Conservation (phyloP, 2,329 filamentous ascomycete species). For the Celoporthe dispersa region DNA sequence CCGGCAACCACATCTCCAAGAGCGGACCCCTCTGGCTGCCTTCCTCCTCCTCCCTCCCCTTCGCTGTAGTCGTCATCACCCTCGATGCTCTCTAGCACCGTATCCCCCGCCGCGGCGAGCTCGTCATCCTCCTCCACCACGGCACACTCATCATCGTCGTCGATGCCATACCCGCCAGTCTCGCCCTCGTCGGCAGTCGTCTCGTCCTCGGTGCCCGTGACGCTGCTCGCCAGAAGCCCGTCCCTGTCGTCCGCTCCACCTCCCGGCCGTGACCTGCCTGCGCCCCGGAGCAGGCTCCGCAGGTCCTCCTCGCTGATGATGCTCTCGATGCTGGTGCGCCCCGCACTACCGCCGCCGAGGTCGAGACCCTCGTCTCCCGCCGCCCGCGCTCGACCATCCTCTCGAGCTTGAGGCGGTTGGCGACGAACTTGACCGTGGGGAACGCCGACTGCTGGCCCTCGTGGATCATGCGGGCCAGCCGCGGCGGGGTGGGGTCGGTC, state of each 20-base stretch:
- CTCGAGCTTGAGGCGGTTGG: constrained; percentile 85
- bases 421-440: constrained; percentile 88
- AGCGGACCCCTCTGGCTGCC: constrained; percentile 13
- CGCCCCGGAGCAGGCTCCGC: constrained; percentile 39
- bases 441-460: constrained; percentile 89
- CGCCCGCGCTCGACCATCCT: constrained; percentile 65
- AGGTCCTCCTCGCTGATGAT: constrained; percentile 66
- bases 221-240: constrained; percentile 17
- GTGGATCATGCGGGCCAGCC: constrained; percentile 86
- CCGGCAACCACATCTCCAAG: constrained; percentile 8
- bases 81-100: constrained; percentile 17
- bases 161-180: constrained; percentile 9
- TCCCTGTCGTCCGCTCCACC: neutral
- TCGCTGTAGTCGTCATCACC: neutral
- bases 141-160: constrained; percentile 15
- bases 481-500: constrained; percentile 74
- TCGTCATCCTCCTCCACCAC: constrained; percentile 24
- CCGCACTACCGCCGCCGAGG: constrained; percentile 13
- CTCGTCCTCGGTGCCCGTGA: constrained; percentile 28
- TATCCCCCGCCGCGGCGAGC: neutral
- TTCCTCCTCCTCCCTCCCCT: constrained; percentile 1
- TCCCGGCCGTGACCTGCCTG: neutral
- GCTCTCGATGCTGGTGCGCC: constrained; percentile 58
- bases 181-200: constrained; percentile 28
- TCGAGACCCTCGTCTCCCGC: constrained; percentile 51